A percentile compares a stretch with the other conserved stretches of the same genome.
These are phyloP conservation scores for Styphnolobium japonicum DNA, from an alignment of 306 rosid genomes.

Conservation along the genomic window DNA sequence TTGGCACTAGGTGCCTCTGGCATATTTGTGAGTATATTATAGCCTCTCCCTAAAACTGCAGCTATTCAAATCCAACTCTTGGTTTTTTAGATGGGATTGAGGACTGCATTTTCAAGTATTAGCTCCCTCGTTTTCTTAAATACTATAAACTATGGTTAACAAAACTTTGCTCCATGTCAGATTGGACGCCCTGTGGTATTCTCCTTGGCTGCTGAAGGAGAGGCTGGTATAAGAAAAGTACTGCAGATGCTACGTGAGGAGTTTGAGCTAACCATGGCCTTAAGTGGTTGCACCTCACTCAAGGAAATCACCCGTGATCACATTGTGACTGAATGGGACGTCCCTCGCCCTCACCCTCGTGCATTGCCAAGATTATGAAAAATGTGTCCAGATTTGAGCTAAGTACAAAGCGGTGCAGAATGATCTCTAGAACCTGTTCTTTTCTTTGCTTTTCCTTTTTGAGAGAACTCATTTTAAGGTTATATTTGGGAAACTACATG, in stretches of 20 bases:
- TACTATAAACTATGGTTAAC: neutral
- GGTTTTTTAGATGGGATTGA: neutral
- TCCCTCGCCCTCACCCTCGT: conserved; percentile 43
- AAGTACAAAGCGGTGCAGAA: neutral
- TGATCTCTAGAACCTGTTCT: neutral
- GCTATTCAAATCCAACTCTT: neutral
- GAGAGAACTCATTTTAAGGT: neutral
- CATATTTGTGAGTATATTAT: conserved; percentile 66
- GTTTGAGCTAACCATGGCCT: conserved; percentile 90
- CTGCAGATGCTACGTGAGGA: conserved; percentile 81
- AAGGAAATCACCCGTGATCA: conserved; percentile 90
- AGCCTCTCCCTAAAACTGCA: neutral
- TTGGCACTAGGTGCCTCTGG: conserved; percentile 97
- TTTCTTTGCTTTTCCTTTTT: neutral
- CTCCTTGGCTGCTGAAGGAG: conserved; percentile 90
- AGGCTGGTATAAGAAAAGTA: conserved; percentile 82
- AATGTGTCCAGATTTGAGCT: neutral
- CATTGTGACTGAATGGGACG: conserved; percentile 71
- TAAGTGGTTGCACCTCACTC: conserved; percentile 82
- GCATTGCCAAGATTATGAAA: conserved; percentile 58
- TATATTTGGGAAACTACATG: conserved; percentile 9
- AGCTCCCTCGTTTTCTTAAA: neutral
- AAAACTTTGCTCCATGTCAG: conserved; percentile 22
- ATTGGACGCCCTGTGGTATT: conserved; percentile 91
- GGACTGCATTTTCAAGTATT: neutral